phyloP scores from a whole-genome alignment of 768 basidiomycete species.

The Scleroderma bovista region DNA sequence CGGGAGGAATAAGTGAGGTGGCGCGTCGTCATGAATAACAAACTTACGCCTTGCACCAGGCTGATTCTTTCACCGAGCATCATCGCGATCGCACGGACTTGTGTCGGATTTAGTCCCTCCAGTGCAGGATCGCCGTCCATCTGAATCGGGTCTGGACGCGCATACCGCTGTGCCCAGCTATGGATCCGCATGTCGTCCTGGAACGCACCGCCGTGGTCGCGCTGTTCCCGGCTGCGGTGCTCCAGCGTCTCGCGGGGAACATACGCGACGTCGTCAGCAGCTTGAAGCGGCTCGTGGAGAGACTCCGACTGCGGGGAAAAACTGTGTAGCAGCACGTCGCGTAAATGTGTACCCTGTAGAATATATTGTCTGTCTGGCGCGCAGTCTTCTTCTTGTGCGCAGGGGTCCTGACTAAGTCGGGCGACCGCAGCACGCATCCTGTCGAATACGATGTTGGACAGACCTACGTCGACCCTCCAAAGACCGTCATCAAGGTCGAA shows the following conservation, averaged over 20 bases:
- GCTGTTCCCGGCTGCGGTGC: conserved; percentile 26
- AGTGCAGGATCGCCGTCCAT: conserved; percentile 78
- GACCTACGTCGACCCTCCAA: conserved; percentile 71
- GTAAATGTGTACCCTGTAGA: conserved; percentile 64
- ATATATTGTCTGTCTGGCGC: conserved; percentile 43
- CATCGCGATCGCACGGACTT: conserved; percentile 75
- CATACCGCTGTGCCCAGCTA: conserved; percentile 77
- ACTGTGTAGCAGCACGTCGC: conserved; percentile 62
- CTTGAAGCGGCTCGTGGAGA: conserved; percentile 30
- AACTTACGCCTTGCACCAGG: conserved; percentile 80
- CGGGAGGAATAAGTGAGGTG: conserved; percentile 1
- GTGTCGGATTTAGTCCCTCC: conserved; percentile 62
- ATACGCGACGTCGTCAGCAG: conserved; percentile 35
- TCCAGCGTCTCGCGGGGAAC: conserved; percentile 34
- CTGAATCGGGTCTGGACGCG: conserved; percentile 47
- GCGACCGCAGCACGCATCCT: conserved; percentile 67
- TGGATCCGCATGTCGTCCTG: conserved; percentile 68
- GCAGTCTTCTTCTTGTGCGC: conserved; percentile 36
- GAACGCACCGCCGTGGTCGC: conserved; percentile 45
- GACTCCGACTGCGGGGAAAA: conserved; percentile 34
- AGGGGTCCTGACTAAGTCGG: conserved; percentile 50
- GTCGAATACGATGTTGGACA: conserved; percentile 57
- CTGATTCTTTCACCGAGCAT: conserved; percentile 80
- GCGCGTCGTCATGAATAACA: background rate
- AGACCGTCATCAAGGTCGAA: conserved; percentile 39